A percentile compares a stretch with the other conserved stretches of the same genome.
Evolutionary conservation across 768 basidiomycete species (phyloP).

Genomic region (Lactifluus subvellereus): DNA sequence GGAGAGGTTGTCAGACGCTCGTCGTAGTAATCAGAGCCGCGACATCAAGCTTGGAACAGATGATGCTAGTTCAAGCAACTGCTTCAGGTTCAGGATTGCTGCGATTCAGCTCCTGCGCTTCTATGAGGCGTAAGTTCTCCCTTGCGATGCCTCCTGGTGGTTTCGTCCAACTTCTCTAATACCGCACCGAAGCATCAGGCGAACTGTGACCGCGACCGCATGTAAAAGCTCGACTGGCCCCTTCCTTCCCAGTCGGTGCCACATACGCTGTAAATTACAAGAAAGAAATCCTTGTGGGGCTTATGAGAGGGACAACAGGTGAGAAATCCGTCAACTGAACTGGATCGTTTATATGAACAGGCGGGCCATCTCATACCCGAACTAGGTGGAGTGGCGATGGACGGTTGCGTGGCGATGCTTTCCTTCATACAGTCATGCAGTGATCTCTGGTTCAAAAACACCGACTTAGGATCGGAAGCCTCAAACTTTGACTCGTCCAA

Average conservation of each 20-base stretch:
- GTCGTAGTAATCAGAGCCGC: constrained; percentile 41
- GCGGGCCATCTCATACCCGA: constrained; percentile 70
- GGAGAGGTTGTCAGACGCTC: too few relatives aligned
- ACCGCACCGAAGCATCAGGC: constrained; percentile 35
- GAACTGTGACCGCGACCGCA: constrained; percentile 76
- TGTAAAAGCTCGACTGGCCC: constrained; percentile 77
- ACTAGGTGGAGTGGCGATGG: constrained; percentile 58
- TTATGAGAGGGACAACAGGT: constrained; percentile 60
- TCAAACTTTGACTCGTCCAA: constrained; percentile 42
- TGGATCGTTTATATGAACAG: constrained; percentile 85
- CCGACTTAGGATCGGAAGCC: constrained; percentile 41
- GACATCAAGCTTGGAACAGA: constrained; percentile 63
- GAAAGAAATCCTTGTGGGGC: constrained; percentile 70
- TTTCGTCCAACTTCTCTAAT: constrained; percentile 1
- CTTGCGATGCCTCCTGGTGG: constrained; percentile 9
- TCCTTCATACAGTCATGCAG: constrained; percentile 36
- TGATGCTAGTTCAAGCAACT: constrained; percentile 82
- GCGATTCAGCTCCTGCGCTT: constrained; percentile 79
- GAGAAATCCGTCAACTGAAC: constrained; percentile 78
- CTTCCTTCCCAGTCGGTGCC: constrained; percentile 59
- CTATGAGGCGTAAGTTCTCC: constrained; percentile 58
- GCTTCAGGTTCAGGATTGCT: constrained; percentile 84
- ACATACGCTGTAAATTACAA: constrained; percentile 83
- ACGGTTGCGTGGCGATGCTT: constrained; percentile 71
- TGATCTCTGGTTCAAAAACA: constrained; percentile 18